Evolutionary conservation across 2,329 filamentous ascomycete species (phyloP), one percentile per base, ranked within the genome.

Genomic region (Chaetomium sp.): DNA sequence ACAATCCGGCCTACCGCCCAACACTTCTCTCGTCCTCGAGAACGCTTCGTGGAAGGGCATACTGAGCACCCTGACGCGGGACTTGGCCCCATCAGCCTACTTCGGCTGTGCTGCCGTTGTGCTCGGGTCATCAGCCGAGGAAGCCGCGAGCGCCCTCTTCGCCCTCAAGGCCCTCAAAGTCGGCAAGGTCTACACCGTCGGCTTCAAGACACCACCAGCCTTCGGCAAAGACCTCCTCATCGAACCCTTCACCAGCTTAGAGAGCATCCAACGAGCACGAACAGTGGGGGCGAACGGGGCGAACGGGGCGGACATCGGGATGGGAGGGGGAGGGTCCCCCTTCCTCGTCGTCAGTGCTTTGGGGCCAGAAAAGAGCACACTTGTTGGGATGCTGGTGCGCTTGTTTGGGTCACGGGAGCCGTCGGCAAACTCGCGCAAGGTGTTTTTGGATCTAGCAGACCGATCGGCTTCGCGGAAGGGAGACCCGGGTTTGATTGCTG

Each of bases 41-140:
- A 95, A 95, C 62, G 87, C 88, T 9, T 84, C 85, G 11, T 94
- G 89, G 88, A 90, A 89, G 69, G 89, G 89, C 1, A 92, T 95
- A 55, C 78, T 90, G 48, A 87, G 88, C 52, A 91, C 89, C 0
- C 75, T 95, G 56, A 94, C 86, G 4, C 81, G 87, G 27, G 89
- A 95, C 64, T 85, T 91, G 62, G 87, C 91, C 0, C 89, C 89
- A 0, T 91, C 88, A 4, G 89, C 89, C 1, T 95, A 92, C 69
- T 81, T 81, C 61, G 85, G 84, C 43, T 83, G 88, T 48, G 83
- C 88, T 4, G 89, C 88, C 2, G 81, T 95, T 45, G 80, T 95
- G 11, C 74, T 95, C 9, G 87, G 88, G 7, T 85, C 81, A 14
- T 83, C 81, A 0, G 81, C 87, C 43, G 84, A 88, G 54, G 88